Evolutionary conservation across 495 filamentous ascomycete species (phyloP).

Genomic region (Podospora pseudopauciseta): DNA sequence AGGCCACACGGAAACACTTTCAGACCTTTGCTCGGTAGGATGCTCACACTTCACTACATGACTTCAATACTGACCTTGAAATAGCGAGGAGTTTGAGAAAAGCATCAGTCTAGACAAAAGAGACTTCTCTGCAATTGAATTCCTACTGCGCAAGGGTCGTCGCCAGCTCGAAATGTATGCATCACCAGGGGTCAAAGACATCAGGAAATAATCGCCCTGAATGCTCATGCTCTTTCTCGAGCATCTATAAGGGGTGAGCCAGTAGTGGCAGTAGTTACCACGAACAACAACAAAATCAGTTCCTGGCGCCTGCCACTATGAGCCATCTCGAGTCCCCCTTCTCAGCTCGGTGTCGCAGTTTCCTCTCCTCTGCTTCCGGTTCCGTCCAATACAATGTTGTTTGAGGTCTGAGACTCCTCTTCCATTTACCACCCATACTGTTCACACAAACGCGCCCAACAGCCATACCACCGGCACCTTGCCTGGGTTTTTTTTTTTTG

Average conservation of each 20-base stretch:
- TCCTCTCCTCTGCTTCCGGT: background rate
- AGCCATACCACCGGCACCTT: background rate
- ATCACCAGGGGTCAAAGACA: slow-evolving; percentile 77
- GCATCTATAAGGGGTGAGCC: background rate
- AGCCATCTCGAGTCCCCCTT: background rate
- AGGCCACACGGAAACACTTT: slow-evolving; percentile 41
- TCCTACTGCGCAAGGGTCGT: slow-evolving; percentile 76
- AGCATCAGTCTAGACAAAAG: slow-evolving; percentile 70
- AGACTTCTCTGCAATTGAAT: slow-evolving; percentile 86
- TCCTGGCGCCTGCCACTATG: background rate
- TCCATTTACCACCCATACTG: background rate
- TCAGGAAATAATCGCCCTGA: slow-evolving; percentile 38
- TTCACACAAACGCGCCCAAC: background rate
- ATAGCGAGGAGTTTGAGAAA: slow-evolving; percentile 73
- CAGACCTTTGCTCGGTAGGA: slow-evolving; percentile 38
- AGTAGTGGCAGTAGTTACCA: background rate
- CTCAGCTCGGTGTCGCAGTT: background rate
- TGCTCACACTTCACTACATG: background rate
- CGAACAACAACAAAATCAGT: background rate
- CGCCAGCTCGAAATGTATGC: slow-evolving; percentile 84
- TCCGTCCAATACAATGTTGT: background rate
- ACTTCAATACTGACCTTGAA: slow-evolving; percentile 12
- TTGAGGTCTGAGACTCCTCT: background rate
- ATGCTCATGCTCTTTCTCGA: no score
- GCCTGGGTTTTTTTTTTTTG: background rate